Base-by-base conservation (phyloP, 371 early-diverging fungal genomes). In the Antonospora locustae region DNA sequence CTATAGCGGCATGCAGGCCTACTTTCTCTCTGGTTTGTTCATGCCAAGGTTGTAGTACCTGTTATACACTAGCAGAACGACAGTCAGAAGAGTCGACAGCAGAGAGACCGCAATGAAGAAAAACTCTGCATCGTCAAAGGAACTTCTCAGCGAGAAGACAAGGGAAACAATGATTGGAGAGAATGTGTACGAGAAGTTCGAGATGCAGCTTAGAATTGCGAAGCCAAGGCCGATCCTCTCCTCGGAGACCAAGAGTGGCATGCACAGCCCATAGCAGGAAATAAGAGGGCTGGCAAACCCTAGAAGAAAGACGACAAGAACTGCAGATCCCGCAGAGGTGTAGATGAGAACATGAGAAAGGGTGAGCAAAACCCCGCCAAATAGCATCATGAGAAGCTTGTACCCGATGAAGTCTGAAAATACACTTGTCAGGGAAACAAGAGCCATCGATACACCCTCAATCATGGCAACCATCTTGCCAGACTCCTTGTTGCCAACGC, bases 221-320 rank as follows among this genome's bases (percentile, higher is more conserved):
- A 72, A 58, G 22, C 65, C 67, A n/a, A 51, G 52, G 9, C 50
- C 34, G 14, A 72, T 27, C 7, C 44, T 57, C 17, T 56, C 58
- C 6, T 55, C 59, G 17, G 63, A 64, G 2, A 66, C 53, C 3
- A 72, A 46, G 23, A 50, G 38, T 5, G 69, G 63, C n/a, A 66
- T 61, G 55, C 73, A 72, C 2, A 70, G 67, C 73, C 73, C 69
- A 48, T 66, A 64, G 44, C 65, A 69, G 16, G 56, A 52, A 22
- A 67, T 44, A 6, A 72, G 25, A 6, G 65, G 69, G 12, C 61
- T 44, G 0, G 69, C 45, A 12, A 69, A 6, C 4, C 69, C 69
- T 12, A 72, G 40, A 1, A 67, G 17, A 0, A 53, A 12, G 5
- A 57, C 30, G 5, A 65, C 34, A 39, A 54, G 4, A 12, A 28